Evolutionary conservation across 306 rosid genomes (phyloP).

Genomic region (Cicer bijugum): DNA sequence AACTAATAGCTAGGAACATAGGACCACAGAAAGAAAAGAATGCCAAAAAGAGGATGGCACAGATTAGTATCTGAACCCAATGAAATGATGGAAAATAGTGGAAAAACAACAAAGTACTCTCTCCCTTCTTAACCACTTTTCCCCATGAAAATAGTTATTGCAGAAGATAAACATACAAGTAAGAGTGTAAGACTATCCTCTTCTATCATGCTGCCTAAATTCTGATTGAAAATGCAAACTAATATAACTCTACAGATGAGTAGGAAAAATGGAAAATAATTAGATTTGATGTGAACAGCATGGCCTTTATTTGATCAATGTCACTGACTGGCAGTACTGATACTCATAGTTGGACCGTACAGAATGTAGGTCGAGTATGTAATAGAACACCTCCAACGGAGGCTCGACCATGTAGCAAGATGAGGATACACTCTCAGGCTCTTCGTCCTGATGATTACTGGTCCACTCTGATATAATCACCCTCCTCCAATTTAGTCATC

Average conservation of each 20-base stretch:
- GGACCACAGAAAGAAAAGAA: neutral
- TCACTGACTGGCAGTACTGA: constrained; percentile 10
- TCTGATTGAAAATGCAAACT: constrained; percentile 20
- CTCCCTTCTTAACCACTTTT: constrained; percentile 28
- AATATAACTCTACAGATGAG: neutral
- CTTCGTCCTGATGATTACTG: no score
- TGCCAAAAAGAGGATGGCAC: constrained; percentile 23
- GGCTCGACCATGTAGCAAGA: neutral
- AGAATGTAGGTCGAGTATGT: neutral
- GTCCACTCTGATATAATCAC: no score
- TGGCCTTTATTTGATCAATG: neutral
- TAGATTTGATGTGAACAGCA: constrained; percentile 7
- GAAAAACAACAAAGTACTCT: constrained; percentile 12
- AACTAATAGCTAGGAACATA: constrained; percentile 36
- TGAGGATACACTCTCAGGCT: no score
- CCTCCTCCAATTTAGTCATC: no score
- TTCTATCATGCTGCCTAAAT: constrained; percentile 25
- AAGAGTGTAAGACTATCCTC: constrained; percentile 11
- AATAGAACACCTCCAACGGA: neutral
- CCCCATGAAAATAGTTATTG: constrained; percentile 26
- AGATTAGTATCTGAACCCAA: neutral
- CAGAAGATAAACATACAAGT: constrained; percentile 35
- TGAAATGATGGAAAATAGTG: constrained; percentile 16
- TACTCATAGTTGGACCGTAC: neutral
- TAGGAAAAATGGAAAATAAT: constrained; percentile 5